Evolutionary conservation across 805 yeast species (phyloP).

Genomic region (Metschnikowia lunata): DNA sequence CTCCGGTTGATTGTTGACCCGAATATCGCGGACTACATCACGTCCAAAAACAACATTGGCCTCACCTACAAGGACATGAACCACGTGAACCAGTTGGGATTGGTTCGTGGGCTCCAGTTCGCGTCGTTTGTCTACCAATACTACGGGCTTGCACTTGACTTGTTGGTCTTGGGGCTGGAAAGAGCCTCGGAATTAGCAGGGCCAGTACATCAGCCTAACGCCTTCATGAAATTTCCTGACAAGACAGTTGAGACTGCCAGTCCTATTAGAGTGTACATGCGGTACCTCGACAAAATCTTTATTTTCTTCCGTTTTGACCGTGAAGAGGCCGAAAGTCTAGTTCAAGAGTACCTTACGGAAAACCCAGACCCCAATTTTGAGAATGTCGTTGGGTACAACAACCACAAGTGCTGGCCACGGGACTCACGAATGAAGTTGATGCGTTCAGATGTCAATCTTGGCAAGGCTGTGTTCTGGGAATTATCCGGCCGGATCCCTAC

Average conservation of each 20-base stretch:
- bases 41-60: constrained; percentile 82
- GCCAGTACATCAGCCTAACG: constrained; percentile 62
- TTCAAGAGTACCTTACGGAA: constrained; percentile 71
- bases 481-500: constrained; percentile 72
- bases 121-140: constrained; percentile 86
- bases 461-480: constrained; percentile 92
- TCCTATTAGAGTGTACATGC: constrained; percentile 76
- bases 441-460: constrained; percentile 87
- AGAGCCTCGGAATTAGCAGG: constrained; percentile 89
- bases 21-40: constrained; percentile 88
- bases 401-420: constrained; percentile 91
- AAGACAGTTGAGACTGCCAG: constrained; percentile 54
- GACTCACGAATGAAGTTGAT: constrained; percentile 87
- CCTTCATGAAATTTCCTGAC: constrained; percentile 68
- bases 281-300: constrained; percentile 80
- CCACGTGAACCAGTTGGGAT: constrained; percentile 83
- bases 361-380: constrained; percentile 93
- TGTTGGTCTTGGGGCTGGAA: constrained; percentile 77
- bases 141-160: constrained; percentile 81
- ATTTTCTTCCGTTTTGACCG: constrained; percentile 71
- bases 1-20: constrained; percentile 80
- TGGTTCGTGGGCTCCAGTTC: constrained; percentile 85
- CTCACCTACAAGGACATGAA: constrained; percentile 91
- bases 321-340: constrained; percentile 69
- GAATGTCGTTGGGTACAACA: constrained; percentile 78